Evolutionary conservation across 306 rosid species (phyloP).

Genomic region (Luffa acutangula): DNA sequence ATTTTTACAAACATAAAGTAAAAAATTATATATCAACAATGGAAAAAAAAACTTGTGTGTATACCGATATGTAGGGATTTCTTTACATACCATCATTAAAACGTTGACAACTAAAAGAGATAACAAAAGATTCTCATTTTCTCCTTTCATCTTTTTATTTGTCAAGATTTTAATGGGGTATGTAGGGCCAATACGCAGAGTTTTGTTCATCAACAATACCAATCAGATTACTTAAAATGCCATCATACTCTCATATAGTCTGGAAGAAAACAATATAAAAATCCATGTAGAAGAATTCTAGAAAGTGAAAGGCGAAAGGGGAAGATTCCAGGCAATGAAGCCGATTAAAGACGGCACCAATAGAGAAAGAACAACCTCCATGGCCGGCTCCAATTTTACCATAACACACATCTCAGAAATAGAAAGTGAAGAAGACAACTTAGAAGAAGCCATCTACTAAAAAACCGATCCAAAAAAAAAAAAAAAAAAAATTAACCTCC

Average conservation of each 20-base stretch:
- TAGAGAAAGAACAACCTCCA: not conserved
- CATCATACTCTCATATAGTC: not conserved
- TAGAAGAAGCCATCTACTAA: conserved; percentile 10
- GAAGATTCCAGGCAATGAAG: not conserved
- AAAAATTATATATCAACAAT: too few species aligned
- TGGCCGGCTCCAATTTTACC: conserved; percentile 7
- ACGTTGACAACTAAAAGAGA: too few species aligned
- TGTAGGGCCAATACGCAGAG: too few species aligned
- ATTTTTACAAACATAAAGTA: too few species aligned
- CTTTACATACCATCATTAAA: too few species aligned
- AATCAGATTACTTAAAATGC: too few species aligned
- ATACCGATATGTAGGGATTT: too few species aligned
- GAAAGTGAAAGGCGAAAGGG: not conserved
- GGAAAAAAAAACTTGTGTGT: too few species aligned
- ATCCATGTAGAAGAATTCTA: not conserved
- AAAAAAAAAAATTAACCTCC: not conserved
- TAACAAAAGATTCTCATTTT: too few species aligned
- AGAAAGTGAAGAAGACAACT: conserved; percentile 6
- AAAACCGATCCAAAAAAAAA: not conserved
- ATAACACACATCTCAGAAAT: not conserved
- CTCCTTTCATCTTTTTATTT: too few species aligned
- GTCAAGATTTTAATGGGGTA: too few species aligned
- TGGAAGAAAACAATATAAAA: not conserved
- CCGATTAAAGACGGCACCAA: conserved; percentile 14
- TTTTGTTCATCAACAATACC: too few species aligned